A percentile compares a stretch with the other conserved stretches of the same genome.
phyloP scores from a whole-genome alignment of 495 filamentous ascomycete genomes.

The Penicillium daleae region DNA sequence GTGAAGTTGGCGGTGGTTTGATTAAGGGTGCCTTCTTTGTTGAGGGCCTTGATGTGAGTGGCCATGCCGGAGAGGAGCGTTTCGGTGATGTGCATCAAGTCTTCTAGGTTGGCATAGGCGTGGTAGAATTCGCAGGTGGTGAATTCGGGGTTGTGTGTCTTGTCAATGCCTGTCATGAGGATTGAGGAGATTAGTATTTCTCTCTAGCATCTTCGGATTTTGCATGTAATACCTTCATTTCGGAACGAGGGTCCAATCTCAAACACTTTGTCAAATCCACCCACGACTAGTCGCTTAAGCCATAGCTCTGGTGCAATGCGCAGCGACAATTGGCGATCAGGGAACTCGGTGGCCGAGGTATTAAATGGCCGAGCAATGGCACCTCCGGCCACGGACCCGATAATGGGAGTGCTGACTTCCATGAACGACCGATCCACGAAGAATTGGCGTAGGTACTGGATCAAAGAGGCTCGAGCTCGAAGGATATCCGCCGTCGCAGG shows the following conservation, averaged over 20 bases:
- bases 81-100: slow-evolving; percentile 77
- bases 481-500: slow-evolving; percentile 65
- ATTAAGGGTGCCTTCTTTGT: slow-evolving; percentile 51
- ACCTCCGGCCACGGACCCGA: slow-evolving; percentile 75
- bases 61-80: slow-evolving; percentile 63
- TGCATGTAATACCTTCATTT: slow-evolving; percentile 72
- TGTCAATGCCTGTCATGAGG: slow-evolving; percentile 63
- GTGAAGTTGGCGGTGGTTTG: slow-evolving; percentile 61
- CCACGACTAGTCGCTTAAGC: slow-evolving; percentile 90
- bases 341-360: slow-evolving; percentile 72
- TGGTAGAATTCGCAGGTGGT: slow-evolving; percentile 97
- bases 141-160: slow-evolving; percentile 95
- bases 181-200: background rate
- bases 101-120: slow-evolving; percentile 75
- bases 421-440: slow-evolving; percentile 72
- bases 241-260: slow-evolving; percentile 93
- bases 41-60: slow-evolving; percentile 51
- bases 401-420: slow-evolving; percentile 88
- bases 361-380: slow-evolving; percentile 85
- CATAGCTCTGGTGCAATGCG: slow-evolving; percentile 93
- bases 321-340: slow-evolving; percentile 68
- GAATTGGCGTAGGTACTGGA: slow-evolving; percentile 73
- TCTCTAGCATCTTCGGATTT: background rate
- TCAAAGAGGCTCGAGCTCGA: slow-evolving; percentile 72
- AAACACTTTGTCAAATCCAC: slow-evolving; percentile 86